phyloP scores from a whole-genome alignment of 2,329 filamentous ascomycete species.

The Aspergillus brasiliensis region DNA sequence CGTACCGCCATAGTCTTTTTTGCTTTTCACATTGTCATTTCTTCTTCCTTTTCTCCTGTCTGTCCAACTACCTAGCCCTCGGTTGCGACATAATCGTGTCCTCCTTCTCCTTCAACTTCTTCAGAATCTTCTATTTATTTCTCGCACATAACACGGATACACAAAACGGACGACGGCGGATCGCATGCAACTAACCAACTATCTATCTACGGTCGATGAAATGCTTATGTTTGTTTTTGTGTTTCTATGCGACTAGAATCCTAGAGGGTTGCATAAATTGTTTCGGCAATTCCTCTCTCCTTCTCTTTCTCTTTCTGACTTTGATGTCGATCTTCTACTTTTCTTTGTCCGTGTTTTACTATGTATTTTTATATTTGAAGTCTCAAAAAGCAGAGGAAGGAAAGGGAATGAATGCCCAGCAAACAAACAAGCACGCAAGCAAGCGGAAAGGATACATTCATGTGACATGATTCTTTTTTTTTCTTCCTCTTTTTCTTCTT shows the following conservation, averaged over 20 bases:
- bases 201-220: no score
- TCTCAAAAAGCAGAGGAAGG: not conserved
- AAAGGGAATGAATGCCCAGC: not conserved
- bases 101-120: not conserved
- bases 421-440: not conserved
- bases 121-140: not conserved
- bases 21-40: not conserved
- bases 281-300: not conserved
- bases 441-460: conserved; percentile 7
- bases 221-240: no score
- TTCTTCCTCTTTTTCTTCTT: not conserved
- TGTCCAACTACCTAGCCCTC: not conserved
- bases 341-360: conserved; percentile 1
- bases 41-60: conserved; percentile 6
- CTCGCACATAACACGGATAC: not conserved
- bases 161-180: not conserved
- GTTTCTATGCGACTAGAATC: no score
- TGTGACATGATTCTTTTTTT: conserved; percentile 2
- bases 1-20: conserved; percentile 34
- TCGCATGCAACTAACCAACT: not conserved
- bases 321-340: no score
- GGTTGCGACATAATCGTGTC: not conserved
- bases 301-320: not conserved
- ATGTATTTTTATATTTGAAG: not conserved
- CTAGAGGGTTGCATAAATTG: no score